Conservation (phyloP, 768 basidiomycete species). For the Suillus occidentalis region DNA sequence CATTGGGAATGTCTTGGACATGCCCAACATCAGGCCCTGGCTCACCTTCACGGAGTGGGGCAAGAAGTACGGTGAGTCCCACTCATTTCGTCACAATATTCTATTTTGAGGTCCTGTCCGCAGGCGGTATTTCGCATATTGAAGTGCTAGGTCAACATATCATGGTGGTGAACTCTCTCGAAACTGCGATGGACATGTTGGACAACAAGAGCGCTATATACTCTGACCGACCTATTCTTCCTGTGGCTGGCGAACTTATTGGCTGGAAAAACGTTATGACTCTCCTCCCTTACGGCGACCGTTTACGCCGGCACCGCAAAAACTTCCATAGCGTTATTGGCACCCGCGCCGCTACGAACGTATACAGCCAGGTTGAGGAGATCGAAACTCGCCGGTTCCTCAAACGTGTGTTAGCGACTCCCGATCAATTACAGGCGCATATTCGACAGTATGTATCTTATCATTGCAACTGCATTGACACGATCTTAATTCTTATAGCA, state of each 20-base stretch:
- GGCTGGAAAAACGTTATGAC: constrained; percentile 34
- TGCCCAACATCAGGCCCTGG: constrained; percentile 49
- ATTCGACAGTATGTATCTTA: constrained; percentile 38
- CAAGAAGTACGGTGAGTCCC: constrained; percentile 39
- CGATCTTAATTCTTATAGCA: constrained; percentile 26
- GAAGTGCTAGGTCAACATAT: constrained; percentile 61
- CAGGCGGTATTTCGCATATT: constrained; percentile 61
- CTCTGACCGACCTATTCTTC: constrained; percentile 57
- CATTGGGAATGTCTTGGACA: constrained; percentile 49
- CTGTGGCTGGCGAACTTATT: constrained; percentile 38
- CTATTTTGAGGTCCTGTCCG: background rate
- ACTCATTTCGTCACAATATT: background rate
- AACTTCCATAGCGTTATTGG: constrained; percentile 43
- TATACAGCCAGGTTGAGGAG: constrained; percentile 38
- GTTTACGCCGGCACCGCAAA: constrained; percentile 42
- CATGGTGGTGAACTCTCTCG: constrained; percentile 52
- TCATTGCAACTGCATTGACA: background rate
- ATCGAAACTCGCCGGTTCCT: constrained; percentile 44
- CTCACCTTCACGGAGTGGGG: constrained; percentile 46
- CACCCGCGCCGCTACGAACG: constrained; percentile 34
- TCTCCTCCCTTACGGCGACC: constrained; percentile 41
- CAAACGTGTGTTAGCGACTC: constrained; percentile 37
- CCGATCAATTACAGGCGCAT: constrained; percentile 36
- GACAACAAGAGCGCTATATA: constrained; percentile 67
- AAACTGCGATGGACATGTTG: constrained; percentile 53